A percentile compares a stretch with the other conserved stretches of the same genome.
phyloP scores from a whole-genome alignment of 139 green algal genomes.

The Micractinium conductrix region DNA sequence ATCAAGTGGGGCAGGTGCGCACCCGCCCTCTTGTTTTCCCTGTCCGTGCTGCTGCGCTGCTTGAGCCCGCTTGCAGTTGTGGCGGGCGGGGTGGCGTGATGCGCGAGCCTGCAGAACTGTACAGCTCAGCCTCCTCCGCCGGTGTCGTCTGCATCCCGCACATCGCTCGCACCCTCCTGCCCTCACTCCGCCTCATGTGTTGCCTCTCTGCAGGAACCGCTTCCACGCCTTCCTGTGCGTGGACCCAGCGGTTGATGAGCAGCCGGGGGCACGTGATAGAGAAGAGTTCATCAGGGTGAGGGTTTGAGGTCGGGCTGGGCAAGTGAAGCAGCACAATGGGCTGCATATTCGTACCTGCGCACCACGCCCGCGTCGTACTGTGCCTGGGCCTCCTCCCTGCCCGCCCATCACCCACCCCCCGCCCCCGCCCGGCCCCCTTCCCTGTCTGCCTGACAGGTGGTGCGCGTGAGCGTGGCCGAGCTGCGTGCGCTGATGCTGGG shows the following conservation, averaged over 20 bases:
- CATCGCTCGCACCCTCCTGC: not conserved
- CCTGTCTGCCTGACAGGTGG: constrained; percentile 39
- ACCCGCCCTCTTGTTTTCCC: too few species aligned
- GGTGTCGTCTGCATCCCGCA: not conserved
- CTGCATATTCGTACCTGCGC: too few species aligned
- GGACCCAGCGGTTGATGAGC: constrained; percentile 46
- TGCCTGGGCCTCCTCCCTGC: too few species aligned
- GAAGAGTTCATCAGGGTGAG: constrained; percentile 68
- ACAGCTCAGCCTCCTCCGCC: not conserved
- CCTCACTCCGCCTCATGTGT: too few species aligned
- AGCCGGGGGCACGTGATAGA: constrained; percentile 49
- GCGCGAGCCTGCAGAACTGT: not conserved
- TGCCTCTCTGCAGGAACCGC: constrained; percentile 61
- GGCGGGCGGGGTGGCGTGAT: too few species aligned
- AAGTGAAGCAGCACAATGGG: not conserved
- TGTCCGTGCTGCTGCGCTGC: too few species aligned
- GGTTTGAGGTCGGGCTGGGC: not conserved
- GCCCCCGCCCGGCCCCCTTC: too few species aligned
- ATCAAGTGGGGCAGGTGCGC: constrained; percentile 82
- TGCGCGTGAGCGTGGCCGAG: constrained; percentile 59
- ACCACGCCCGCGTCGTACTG: too few species aligned
- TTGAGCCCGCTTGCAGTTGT: not conserved
- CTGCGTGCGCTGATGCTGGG: constrained; percentile 56
- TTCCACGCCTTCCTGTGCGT: constrained; percentile 85
- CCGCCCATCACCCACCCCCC: too few species aligned